Base-by-base conservation (phyloP, 805 yeast genomes). In the Saturnispora hagleri region DNA sequence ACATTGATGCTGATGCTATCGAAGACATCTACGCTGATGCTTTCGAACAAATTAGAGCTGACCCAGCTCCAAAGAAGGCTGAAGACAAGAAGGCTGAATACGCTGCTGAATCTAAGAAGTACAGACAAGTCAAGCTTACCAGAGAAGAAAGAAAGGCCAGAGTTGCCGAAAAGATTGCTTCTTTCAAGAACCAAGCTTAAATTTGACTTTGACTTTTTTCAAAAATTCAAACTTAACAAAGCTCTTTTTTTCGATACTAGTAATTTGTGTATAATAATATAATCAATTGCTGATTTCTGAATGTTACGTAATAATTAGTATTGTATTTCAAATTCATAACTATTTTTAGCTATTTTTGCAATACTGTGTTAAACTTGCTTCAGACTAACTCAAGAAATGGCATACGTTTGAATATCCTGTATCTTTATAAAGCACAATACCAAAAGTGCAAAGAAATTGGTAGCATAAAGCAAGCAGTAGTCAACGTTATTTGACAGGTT, bases 11-110 rank as follows among this genome's bases (percentile, higher is more conserved):
- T 66, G 99, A 93, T 69, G 87, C 85, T 63, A 71, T 93, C 65
- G 99, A 93, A 82, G 99, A 93, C 71, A 73, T 93, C 74, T 93
- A 91, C 90, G 66, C 81, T 62, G 85, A 82, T 68, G 99, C 99
- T 69, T 97, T 89, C 76, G 95, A 81, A 71, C 81, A 83, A 66
- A 93, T 93, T 82, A 90, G 98, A 81, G 98, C 72, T 62, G 95
- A 91, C 80, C 99, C 99, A 74, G 57, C 82, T 62, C 81, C 81
- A 86, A 85, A 84, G 80, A 86, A 89, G 71, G 77, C 96, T 68
- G 86, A 82, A 75, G 82, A 81, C 84, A 88, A 88, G 80, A 91
- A 89, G 84, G 96, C 84, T 73, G 93, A 90, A 79, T 91, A 89
- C 82, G 96, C 95, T 81, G 96, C 95, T 73, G 88, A 84, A 76